A percentile compares a stretch with the other conserved stretches of the same genome.
Evolutionary conservation across 2,329 filamentous ascomycete species (phyloP).

Genomic region (Hymenoscyphus salicellus): DNA sequence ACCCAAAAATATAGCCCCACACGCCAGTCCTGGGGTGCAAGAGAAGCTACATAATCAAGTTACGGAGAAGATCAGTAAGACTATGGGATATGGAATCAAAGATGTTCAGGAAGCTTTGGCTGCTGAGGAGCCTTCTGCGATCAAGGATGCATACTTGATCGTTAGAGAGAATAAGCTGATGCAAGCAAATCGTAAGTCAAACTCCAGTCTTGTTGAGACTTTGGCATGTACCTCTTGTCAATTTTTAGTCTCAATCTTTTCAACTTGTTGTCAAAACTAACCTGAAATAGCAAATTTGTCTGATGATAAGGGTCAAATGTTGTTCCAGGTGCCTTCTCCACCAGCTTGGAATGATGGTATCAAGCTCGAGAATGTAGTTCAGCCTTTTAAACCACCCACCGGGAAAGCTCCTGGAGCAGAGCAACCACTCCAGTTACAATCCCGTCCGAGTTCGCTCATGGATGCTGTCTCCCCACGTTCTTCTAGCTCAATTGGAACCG

Average conservation of each 20-base stretch:
- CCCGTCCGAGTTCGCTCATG: conserved; percentile 27
- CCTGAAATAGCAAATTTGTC: conserved; percentile 31
- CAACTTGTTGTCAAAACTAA: conserved; percentile 16
- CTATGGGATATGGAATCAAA: conserved; percentile 93
- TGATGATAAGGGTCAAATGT: conserved; percentile 36
- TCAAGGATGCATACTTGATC: conserved; percentile 98
- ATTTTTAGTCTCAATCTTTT: not conserved
- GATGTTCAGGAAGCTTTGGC: conserved; percentile 93
- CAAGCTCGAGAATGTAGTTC: conserved; percentile 29
- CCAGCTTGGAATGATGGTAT: conserved; percentile 46
- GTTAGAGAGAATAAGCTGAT: conserved; percentile 97
- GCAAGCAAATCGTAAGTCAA: conserved; percentile 80
- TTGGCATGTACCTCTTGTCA: not conserved
- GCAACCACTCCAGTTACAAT: conserved; percentile 8
- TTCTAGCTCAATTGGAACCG: conserved; percentile 33
- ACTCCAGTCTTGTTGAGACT: not conserved
- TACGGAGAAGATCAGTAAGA: conserved; percentile 92
- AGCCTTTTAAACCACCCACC: conserved; percentile 22
- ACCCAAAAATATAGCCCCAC: conserved; percentile 74
- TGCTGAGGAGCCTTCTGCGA: conserved; percentile 90
- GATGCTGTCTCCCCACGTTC: conserved; percentile 35
- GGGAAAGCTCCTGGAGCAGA: conserved; percentile 19
- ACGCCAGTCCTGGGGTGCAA: conserved; percentile 73
- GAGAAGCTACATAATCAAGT: conserved; percentile 90
- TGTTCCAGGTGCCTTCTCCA: conserved; percentile 55